These are phyloP conservation scores for Citrus sinensis DNA, from an alignment of 345 rosid genomes.

Conservation along the genomic window DVS_A1.0 CM039164.1:25566001-25566500, in stretches of 20 bases:
- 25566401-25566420: conserved; percentile 54
- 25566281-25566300: conserved; percentile 87
- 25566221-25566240: conserved; percentile 91
- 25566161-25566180: conserved; percentile 98
- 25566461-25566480: conserved; percentile 36
- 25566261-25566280: conserved; percentile 99
- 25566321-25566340: conserved; percentile 99
- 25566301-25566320: conserved; percentile 95
- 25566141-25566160: conserved; percentile 94
- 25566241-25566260: conserved; percentile 99
- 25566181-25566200: conserved; percentile 90
- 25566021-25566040: conserved; percentile 90
- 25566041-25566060: conserved; percentile 99
- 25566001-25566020: conserved; percentile 97
- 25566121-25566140: conserved; percentile 99
- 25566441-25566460: conserved; percentile 53
- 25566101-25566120: conserved; percentile 99
- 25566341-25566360: conserved; percentile 94
- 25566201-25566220: conserved; percentile 97
- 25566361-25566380: conserved; percentile 98
- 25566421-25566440: conserved; percentile 49
- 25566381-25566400: conserved; percentile 92
- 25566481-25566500: conserved; percentile 31
- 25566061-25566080: conserved; percentile 98
- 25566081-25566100: conserved; percentile 94